Evolutionary conservation across 2,329 filamentous ascomycete species (phyloP).

Genomic region (Dendrostoma leiphaemia): DNA sequence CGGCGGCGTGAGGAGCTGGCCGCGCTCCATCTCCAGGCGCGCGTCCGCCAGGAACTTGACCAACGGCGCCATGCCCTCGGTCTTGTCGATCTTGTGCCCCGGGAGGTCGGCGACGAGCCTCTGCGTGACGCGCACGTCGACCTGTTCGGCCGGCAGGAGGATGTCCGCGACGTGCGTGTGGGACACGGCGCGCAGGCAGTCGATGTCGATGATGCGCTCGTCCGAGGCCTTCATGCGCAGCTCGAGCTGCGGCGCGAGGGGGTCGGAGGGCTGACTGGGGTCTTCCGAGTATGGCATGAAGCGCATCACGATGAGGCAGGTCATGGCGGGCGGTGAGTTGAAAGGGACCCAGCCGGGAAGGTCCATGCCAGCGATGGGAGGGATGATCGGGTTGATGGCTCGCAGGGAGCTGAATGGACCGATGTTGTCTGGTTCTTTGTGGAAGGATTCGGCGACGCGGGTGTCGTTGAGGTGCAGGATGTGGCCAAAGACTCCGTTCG

Average conservation of each 20-base stretch:
- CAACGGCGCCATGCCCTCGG: slow-evolving; percentile 31
- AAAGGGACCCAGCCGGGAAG: slow-evolving; percentile 32
- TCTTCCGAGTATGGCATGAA: slow-evolving; percentile 37
- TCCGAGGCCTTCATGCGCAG: slow-evolving; percentile 30
- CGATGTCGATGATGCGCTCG: slow-evolving; percentile 29
- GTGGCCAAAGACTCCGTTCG: slow-evolving; percentile 48
- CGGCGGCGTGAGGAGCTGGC: slow-evolving; percentile 48
- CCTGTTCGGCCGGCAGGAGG: slow-evolving; percentile 41
- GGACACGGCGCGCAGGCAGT: slow-evolving; percentile 37
- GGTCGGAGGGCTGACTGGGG: neutral
- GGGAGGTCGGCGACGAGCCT: slow-evolving; percentile 30
- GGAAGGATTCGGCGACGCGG: slow-evolving; percentile 19
- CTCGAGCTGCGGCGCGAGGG: slow-evolving; percentile 32
- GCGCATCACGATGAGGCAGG: slow-evolving; percentile 42
- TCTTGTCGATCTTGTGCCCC: slow-evolving; percentile 22
- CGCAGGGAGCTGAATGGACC: slow-evolving; percentile 21
- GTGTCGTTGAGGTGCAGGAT: slow-evolving; percentile 37
- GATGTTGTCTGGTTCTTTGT: slow-evolving; percentile 4
- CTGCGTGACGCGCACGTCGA: slow-evolving; percentile 49
- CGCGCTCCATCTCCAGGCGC: slow-evolving; percentile 43
- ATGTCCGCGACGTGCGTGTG: slow-evolving; percentile 39
- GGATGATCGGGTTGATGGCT: slow-evolving; percentile 39
- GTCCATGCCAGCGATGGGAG: slow-evolving; percentile 45
- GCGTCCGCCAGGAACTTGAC: slow-evolving; percentile 42
- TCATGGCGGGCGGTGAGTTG: slow-evolving; percentile 21